Evolutionary conservation across 345 rosid species (phyloP), one percentile per base, ranked within the genome.

Genomic region (Gossypium anomalum): DNA sequence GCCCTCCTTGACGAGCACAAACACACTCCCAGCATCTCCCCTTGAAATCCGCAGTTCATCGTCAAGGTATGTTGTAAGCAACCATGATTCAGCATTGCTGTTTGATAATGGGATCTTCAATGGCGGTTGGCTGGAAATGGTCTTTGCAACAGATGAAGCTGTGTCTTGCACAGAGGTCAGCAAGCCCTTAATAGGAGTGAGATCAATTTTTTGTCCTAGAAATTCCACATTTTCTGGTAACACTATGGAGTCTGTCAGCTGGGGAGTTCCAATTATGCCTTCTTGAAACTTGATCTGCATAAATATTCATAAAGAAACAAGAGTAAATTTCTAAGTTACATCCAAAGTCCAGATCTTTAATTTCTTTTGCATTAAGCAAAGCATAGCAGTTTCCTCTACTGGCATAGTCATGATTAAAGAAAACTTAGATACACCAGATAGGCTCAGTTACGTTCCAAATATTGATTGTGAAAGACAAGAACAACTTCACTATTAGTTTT

Each of bases 251-350:
- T 92, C 97, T 0, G 94, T 94, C 76, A 92, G 83, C 85, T 86
- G 92, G 68, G 98, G 98, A 59, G 98, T 94, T 38, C 97, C 98
- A 38, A 94, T 94, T 20, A 94, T 43, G 25, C 98, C 97, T 82
- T 94, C 97, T 75, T 90, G 91, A 3, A 94, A 92, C 83, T 88
- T 94, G 79, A 94, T 89, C 98, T 94, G 70, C 64, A 78, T 53
- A 14, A 59, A 25, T 16, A 53, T 53, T 53, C 17, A 67, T 0
- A 16, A 17, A 52, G 47, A 25, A 69, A 70, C 7, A 20, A 48
- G 4, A 48, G 34, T 6, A 56, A 60, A 5, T 34, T 44, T 66
- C 43, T 67, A 29, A 67, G 59, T 4, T 10, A 20, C 59, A 55
- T 7, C 59, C 59, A 19, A 11, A n/a, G 22, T 19, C 59, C 59